Evolutionary conservation across 306 rosid species (phyloP), one percentile per base, ranked within the genome.

Genomic region (Abrus pulchellus): DNA sequence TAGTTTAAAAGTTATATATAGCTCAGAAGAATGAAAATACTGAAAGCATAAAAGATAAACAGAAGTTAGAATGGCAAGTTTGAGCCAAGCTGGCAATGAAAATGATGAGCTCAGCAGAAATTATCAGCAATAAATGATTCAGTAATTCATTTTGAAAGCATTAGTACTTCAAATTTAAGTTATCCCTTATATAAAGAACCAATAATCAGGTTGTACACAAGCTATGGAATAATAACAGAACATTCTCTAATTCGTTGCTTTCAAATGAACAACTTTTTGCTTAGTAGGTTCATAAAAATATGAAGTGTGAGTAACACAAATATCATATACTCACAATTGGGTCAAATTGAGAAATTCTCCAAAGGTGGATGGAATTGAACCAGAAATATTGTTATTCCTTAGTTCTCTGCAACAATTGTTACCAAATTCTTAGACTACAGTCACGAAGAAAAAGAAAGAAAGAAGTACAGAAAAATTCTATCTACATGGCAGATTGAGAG

Each of bases 371-470:
- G 97, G 98, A 82, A 94, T 83, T 68, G 91, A 80, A 82, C 85
- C 92, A 67, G 93, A 74, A 20, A 92, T 85, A 32, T 92, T 89
- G 88, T 73, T 92, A 71, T 92, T 88, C 76, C 93, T 90, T 81
- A 94, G 83, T 30, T 75, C 93, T 66, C 98, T 92, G 92, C 88
- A 83, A 70, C 52, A 85, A 52, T 44, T 75, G 48, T 61, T 64
- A 82, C 27, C 50, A 69, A 68, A 34, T 10, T 41, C 34, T 79
- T 75, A 69, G 11, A 73, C 50, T 57, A 70, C 10, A 41, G 74
- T 69, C 27, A 52, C 10, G 67, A 68, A 79, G 77, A 48, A 52
- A 74, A 27, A 20, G 20, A 20, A n/a, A n/a, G 69, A 30, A 28
- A 34, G 1, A 54, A 68, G 48, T 32, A 20, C 64, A 76, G 1